Percentiles rank a stretch among this genome's conserved stretches.
Conservation (phyloP, 257 asterid species). For the Voacanga thouarsii region DNA sequence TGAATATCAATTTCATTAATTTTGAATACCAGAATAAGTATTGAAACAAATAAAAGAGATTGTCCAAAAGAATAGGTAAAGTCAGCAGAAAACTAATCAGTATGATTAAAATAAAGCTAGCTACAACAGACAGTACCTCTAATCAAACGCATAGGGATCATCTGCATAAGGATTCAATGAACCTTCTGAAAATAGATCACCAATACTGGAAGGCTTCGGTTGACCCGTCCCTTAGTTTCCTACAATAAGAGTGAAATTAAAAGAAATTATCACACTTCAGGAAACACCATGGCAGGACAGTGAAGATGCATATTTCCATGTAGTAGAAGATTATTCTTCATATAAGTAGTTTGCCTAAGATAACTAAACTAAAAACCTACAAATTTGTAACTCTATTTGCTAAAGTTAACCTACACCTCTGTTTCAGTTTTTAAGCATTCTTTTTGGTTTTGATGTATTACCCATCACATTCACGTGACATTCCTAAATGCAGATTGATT, state of each 20-base stretch:
- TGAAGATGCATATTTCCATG: neutral
- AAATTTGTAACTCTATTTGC: neutral
- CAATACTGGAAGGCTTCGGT: conserved; percentile 68
- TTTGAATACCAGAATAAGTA: neutral
- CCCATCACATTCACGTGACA: neutral
- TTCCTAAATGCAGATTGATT: neutral
- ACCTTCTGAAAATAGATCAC: conserved; percentile 94
- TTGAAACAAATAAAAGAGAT: neutral
- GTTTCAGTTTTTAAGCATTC: neutral
- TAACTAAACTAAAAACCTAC: neutral
- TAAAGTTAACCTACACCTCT: neutral
- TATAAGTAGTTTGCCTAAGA: neutral
- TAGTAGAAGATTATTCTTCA: neutral
- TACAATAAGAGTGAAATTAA: conserved; percentile 17
- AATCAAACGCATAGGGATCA: conserved; percentile 93
- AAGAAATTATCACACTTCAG: neutral
- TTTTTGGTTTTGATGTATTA: neutral
- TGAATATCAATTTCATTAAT: neutral
- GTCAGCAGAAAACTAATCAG: neutral
- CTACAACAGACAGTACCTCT: conserved; percentile 47
- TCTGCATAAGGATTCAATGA: conserved; percentile 92
- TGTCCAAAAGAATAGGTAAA: neutral
- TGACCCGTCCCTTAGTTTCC: conserved; percentile 47
- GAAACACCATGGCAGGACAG: neutral
- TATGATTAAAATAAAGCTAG: neutral